phyloP scores from a whole-genome alignment of 106 monocot species.

The Platanthera guangdongensis region DNA sequence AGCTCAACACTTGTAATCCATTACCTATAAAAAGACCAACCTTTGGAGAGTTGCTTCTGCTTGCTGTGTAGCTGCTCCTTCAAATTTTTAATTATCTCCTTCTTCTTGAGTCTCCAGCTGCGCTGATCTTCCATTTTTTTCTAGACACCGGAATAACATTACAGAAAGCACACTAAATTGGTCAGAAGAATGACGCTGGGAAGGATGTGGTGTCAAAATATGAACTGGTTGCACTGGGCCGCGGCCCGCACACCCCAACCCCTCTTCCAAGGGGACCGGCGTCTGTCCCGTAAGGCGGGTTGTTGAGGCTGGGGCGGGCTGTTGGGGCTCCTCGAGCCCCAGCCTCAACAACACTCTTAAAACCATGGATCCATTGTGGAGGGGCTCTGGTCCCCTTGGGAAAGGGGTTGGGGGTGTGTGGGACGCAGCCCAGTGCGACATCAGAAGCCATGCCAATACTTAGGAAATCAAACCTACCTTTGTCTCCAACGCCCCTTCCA shows the following conservation, averaged over 20 bases:
- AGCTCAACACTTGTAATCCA: neutral
- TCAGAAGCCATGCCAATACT: neutral
- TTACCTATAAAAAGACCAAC: conserved; percentile 39
- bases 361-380: no score
- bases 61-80: conserved; percentile 28
- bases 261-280: no score
- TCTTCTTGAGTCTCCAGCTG: conserved; percentile 41
- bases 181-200: no score
- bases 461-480: conserved; percentile 40
- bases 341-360: no score
- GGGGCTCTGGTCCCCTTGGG: no score
- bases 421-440: no score
- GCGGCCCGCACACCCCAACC: no score
- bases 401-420: no score
- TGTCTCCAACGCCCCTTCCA: conserved; percentile 28
- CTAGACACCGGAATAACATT: conserved; percentile 12
- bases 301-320: no score
- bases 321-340: no score
- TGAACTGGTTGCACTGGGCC: no score
- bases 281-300: no score
- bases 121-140: conserved; percentile 39
- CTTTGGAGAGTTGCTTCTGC: conserved; percentile 52
- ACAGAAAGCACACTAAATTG: neutral
- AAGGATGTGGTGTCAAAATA: neutral
- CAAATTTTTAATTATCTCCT: conserved; percentile 38